phyloP scores from a whole-genome alignment of 2,329 filamentous ascomycete species.

The Setomelanomma holmii region DNA sequence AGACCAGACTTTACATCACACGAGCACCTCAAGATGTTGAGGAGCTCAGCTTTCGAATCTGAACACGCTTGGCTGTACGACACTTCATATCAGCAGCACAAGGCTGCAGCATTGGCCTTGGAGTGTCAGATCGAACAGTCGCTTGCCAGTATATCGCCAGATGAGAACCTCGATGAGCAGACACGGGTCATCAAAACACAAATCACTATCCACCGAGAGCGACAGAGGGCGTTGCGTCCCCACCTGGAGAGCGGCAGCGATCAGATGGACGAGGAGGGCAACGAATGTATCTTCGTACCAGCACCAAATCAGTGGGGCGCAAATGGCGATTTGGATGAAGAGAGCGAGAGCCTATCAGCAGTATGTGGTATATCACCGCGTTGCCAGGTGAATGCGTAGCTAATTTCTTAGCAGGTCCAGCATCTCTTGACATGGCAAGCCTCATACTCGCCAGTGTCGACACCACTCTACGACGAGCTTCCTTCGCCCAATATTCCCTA shows the following conservation, averaged over 20 bases:
- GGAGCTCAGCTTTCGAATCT: slow-evolving; percentile 47
- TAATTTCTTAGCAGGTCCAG: slow-evolving; percentile 36
- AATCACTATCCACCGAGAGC: slow-evolving; percentile 45
- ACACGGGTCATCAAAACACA: slow-evolving; percentile 43
- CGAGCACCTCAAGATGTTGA: slow-evolving; percentile 43
- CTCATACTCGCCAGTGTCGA: slow-evolving; percentile 42
- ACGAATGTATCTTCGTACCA: slow-evolving; percentile 46
- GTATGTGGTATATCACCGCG: slow-evolving; percentile 26
- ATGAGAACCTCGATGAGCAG: slow-evolving; percentile 46
- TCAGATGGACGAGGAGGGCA: slow-evolving; percentile 43
- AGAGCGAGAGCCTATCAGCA: slow-evolving; percentile 46
- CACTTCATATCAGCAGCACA: slow-evolving; percentile 45
- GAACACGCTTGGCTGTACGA: slow-evolving; percentile 50
- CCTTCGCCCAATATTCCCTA: slow-evolving; percentile 45
- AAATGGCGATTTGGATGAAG: slow-evolving; percentile 47
- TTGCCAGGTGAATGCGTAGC: background rate
- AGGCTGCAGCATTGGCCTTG: slow-evolving; percentile 42
- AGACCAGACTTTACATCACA: slow-evolving; percentile 30
- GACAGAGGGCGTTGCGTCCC: slow-evolving; percentile 42
- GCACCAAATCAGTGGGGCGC: slow-evolving; percentile 49
- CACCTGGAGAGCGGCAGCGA: slow-evolving; percentile 48
- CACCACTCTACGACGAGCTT: slow-evolving; percentile 41
- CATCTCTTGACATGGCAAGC: slow-evolving; percentile 47
- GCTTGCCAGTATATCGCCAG: slow-evolving; percentile 43
- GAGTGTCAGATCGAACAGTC: slow-evolving; percentile 43